These are phyloP conservation scores for Pleurotus salmoneostramineus DNA, from an alignment of 768 basidiomycete species.

Conservation along the genomic window DNA sequence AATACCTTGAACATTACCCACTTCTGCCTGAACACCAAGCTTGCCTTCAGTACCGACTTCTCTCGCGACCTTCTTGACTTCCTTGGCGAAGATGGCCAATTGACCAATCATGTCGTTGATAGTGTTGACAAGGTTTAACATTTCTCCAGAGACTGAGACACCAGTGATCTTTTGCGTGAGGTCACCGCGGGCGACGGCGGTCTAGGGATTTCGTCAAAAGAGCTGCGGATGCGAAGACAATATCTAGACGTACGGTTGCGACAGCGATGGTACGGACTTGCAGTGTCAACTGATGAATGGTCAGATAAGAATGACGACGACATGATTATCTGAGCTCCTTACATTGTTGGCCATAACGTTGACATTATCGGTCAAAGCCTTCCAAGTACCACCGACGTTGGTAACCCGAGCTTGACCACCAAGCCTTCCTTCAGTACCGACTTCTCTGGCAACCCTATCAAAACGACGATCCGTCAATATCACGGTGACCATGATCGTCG, in stretches of 20 bases:
- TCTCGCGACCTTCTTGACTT: slow-evolving; percentile 89
- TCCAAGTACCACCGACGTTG: slow-evolving; percentile 96
- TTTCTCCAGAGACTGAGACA: slow-evolving; percentile 91
- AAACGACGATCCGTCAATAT: not conserved
- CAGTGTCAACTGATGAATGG: slow-evolving; percentile 70
- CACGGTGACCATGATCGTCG: not conserved
- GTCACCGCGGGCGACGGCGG: slow-evolving; percentile 91
- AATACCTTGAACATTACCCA: slow-evolving; percentile 93
- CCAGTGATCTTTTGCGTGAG: slow-evolving; percentile 90
- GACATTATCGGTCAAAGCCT: slow-evolving; percentile 92
- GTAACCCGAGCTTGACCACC: slow-evolving; percentile 93
- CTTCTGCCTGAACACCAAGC: slow-evolving; percentile 94
- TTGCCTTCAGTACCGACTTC: slow-evolving; percentile 98
- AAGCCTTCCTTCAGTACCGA: slow-evolving; percentile 92
- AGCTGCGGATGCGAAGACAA: not conserved
- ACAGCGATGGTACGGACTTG: slow-evolving; percentile 93
- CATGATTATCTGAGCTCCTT: slow-evolving; percentile 19
- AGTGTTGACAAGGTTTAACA: slow-evolving; percentile 91
- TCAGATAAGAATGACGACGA: not conserved
- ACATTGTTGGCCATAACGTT: slow-evolving; percentile 94
- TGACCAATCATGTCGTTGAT: slow-evolving; percentile 84
- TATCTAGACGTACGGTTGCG: slow-evolving; percentile 56
- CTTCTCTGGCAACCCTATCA: slow-evolving; percentile 83
- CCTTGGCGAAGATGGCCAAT: slow-evolving; percentile 50
- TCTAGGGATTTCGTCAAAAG: slow-evolving; percentile 25